phyloP scores from a whole-genome alignment of 768 basidiomycete species.

The Lactifluus subvellereus region DNA sequence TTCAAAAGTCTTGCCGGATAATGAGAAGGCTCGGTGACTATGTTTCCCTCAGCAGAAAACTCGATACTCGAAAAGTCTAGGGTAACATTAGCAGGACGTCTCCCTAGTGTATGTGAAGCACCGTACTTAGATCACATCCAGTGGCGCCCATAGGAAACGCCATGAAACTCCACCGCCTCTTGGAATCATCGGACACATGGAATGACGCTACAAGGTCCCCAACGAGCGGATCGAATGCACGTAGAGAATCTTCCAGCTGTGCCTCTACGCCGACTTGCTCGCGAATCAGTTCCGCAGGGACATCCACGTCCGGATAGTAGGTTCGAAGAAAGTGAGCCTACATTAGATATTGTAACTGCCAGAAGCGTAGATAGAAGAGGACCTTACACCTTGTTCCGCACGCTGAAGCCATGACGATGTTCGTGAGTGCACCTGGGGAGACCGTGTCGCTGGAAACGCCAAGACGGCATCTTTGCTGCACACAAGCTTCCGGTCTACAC shows the following conservation, averaged over 20 bases:
- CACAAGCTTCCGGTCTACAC: constrained; percentile 32
- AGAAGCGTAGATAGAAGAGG: background rate
- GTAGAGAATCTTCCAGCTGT: constrained; percentile 31
- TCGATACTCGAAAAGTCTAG: constrained; percentile 47
- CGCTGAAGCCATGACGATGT: constrained; percentile 40
- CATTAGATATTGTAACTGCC: background rate
- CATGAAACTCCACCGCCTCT: constrained; percentile 32
- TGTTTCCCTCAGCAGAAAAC: constrained; percentile 27
- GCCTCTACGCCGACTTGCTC: constrained; percentile 48
- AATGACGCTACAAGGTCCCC: constrained; percentile 50
- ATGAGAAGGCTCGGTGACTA: constrained; percentile 38
- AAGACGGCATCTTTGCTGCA: constrained; percentile 32
- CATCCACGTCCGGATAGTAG: constrained; percentile 65
- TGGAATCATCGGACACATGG: constrained; percentile 28
- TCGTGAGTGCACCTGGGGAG: constrained; percentile 31
- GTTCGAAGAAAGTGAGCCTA: constrained; percentile 71
- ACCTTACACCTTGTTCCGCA: constrained; percentile 60
- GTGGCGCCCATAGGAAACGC: constrained; percentile 63
- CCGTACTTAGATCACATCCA: constrained; percentile 55
- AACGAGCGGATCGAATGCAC: constrained; percentile 49
- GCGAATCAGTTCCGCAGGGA: constrained; percentile 61
- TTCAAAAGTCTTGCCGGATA: constrained; percentile 43
- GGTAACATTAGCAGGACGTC: background rate
- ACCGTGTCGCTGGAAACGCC: constrained; percentile 56
- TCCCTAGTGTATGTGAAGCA: background rate